A percentile compares a stretch with the other conserved stretches of the same genome.
These are phyloP conservation scores for Scalesia atractyloides DNA, from an alignment of 129 eudicot genomes.

Conservation along the genomic window DNA sequence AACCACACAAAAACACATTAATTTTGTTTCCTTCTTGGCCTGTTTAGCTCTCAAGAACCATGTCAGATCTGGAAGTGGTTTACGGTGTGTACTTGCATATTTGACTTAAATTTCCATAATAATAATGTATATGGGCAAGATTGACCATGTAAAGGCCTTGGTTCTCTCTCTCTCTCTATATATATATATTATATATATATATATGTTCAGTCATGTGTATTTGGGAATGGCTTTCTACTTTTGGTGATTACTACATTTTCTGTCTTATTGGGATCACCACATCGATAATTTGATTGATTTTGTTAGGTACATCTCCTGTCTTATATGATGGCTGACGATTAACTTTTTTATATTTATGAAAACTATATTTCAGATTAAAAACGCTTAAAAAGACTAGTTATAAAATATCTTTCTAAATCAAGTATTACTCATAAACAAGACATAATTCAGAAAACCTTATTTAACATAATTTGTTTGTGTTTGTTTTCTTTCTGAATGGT, in stretches of 20 bases:
- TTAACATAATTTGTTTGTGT: no score
- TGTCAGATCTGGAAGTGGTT: background rate
- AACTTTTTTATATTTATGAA: no score
- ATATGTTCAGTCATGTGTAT: background rate
- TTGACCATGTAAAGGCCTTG: background rate
- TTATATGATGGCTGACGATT: background rate
- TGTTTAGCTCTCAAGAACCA: background rate
- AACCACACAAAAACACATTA: background rate
- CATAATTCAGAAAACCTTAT: background rate
- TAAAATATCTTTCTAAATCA: no score
- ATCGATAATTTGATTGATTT: background rate
- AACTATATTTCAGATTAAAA: no score
- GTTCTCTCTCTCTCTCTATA: no score
- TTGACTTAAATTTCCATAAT: background rate
- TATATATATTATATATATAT: no score
- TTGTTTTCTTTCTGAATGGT: conserved; percentile 16
- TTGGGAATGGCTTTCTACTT: conserved; percentile 16
- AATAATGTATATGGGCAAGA: background rate
- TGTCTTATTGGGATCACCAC: background rate
- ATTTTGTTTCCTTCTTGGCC: background rate
- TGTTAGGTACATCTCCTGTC: background rate
- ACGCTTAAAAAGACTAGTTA: no score
- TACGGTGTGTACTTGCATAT: background rate
- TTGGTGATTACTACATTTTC: background rate
- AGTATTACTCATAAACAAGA: no score